Evolutionary conservation across 805 yeast species (phyloP), one percentile per base, ranked within the genome.

Genomic region (Debaryomyces castellii): DNA sequence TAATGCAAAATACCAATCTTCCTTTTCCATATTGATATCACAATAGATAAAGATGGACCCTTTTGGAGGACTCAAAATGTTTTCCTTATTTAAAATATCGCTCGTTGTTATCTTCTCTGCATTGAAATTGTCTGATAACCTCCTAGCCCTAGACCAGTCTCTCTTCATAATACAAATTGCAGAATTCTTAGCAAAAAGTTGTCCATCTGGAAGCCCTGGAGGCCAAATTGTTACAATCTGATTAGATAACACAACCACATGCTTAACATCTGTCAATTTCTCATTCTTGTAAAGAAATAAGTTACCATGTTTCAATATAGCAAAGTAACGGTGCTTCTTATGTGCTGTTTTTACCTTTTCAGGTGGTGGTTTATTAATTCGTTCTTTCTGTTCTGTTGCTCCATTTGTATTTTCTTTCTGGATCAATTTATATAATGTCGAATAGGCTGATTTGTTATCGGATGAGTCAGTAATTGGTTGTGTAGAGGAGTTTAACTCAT

Each of bases 1-100:
- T 44, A 94, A 70, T 0, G 88, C 83, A 64, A 89, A 90, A 61
- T 92, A 94, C 87, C 97, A 84, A 61, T 92, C 96, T 63, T 94
- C 99, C 58, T 92, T 92, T 39, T 85, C 90, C 45, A 77, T 77
- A 53, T 90, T 89, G 40, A 82, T 76, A 53, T 89, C 96, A 37
- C 85, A 78, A 62, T 89, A 88, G 3, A 92, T 64, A 62, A 78
- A 92, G 55, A 71, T 68, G 3, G 76, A 63, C 3, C 74, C 74
- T 27, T 63, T 63, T 3, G 76, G 76, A 1, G 69, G 70, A 2
- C 51, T 41, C 17, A 65, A 50, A 6, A 51, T 43, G 23, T 52
- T 53, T 5, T 43, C 45, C 1, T 58, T 55, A 40, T 55, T 50
- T 28, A 65, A 46, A 20, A 66, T 55, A 47, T 65, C 69, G 20